These are phyloP conservation scores for Bauhinia variegata DNA, from an alignment of 306 rosid genomes.

Conservation along the genomic window DNA sequence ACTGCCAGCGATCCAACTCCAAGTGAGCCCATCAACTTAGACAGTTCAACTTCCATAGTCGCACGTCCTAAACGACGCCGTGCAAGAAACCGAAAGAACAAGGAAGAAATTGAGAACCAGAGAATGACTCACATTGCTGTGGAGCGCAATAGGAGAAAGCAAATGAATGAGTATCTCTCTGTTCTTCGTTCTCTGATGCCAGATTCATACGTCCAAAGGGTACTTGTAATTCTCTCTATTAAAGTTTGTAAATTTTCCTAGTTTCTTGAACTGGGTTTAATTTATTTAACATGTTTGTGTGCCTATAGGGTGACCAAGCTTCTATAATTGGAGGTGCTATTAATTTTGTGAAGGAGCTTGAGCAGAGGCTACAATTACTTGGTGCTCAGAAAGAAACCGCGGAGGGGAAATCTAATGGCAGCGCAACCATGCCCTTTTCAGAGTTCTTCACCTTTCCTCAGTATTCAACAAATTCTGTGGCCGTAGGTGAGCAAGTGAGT, in stretches of 20 bases:
- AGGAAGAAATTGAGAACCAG: constrained; percentile 90
- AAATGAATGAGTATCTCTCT: constrained; percentile 93
- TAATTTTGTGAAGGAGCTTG: constrained; percentile 86
- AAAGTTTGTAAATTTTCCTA: neutral
- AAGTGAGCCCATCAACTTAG: constrained; percentile 34
- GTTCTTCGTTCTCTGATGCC: constrained; percentile 91
- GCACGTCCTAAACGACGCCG: constrained; percentile 76
- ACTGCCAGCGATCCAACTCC: constrained; percentile 16
- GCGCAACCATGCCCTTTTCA: constrained; percentile 55
- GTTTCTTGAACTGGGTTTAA: neutral
- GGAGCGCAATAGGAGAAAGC: constrained; percentile 86
- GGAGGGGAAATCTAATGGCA: constrained; percentile 21
- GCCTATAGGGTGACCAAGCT: constrained; percentile 86
- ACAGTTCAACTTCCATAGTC: constrained; percentile 18
- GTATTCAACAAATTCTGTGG: constrained; percentile 52
- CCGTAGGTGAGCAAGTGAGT: constrained; percentile 6
- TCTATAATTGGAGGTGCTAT: constrained; percentile 93
- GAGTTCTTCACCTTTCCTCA: constrained; percentile 87
- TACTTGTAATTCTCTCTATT: constrained; percentile 39
- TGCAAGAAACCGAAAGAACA: constrained; percentile 67
- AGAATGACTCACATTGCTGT: constrained; percentile 99
- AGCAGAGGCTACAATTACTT: constrained; percentile 72
- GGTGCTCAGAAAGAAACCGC: constrained; percentile 45
- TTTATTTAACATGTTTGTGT: no score
- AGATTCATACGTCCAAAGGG: constrained; percentile 91